Conservation (phyloP, 805 yeast genomes). For the Myxozyma monticola region DNA sequence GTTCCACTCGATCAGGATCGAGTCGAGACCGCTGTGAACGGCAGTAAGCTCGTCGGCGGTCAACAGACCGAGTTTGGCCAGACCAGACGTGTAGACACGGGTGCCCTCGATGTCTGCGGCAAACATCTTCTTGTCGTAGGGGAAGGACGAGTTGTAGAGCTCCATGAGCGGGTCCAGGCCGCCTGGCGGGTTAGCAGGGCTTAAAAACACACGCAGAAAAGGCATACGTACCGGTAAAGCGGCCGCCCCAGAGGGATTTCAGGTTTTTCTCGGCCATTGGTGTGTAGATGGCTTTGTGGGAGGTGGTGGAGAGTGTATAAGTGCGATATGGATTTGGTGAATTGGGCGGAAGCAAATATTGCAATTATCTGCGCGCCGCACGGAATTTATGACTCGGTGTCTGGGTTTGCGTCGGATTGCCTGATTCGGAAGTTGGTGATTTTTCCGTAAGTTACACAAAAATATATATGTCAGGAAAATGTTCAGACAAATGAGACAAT, state of each 20-base stretch:
- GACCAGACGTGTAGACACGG: conserved; percentile 84
- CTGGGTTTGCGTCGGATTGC: no score
- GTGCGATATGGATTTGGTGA: no score
- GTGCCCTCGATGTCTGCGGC: conserved; percentile 94
- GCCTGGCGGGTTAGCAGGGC: conserved; percentile 28
- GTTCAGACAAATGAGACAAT: no score
- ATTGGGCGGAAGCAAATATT: no score
- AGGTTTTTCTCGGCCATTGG: no score
- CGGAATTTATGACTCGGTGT: no score
- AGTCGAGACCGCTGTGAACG: conserved; percentile 79
- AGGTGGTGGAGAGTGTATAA: no score
- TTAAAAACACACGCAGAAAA: background rate
- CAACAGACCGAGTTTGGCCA: conserved; percentile 73
- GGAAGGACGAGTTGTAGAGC: conserved; percentile 92
- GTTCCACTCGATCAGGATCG: conserved; percentile 82
- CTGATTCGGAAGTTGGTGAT: no score
- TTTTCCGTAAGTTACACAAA: no score
- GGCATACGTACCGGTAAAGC: conserved; percentile 24
- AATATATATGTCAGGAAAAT: no score
- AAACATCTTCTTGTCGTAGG: conserved; percentile 94
- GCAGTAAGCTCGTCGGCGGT: conserved; percentile 70
- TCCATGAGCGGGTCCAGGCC: conserved; percentile 98
- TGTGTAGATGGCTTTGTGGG: no score
- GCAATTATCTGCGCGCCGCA: no score
- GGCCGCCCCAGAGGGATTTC: conserved; percentile 31